These are phyloP conservation scores for Penicillium expansum DNA, from an alignment of 2,329 filamentous ascomycete species.

Conservation along the genomic window DNA sequence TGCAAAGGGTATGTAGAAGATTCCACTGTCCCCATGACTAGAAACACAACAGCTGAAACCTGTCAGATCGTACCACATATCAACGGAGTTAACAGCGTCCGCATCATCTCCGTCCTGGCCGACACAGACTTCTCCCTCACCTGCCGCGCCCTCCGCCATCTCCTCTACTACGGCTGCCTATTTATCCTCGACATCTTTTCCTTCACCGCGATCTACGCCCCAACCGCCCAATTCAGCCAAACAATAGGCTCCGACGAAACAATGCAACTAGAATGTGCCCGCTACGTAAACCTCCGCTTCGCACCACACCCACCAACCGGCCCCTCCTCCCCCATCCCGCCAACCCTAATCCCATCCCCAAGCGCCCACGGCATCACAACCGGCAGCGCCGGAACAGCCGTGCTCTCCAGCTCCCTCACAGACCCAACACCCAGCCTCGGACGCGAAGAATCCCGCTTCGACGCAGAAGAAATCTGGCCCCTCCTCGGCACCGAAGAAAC, in stretches of 20 bases:
- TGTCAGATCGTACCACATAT: slow-evolving; percentile 73
- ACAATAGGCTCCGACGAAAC: slow-evolving; percentile 71
- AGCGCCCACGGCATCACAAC: slow-evolving; percentile 18
- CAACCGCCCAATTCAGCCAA: slow-evolving; percentile 71
- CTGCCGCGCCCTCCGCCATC: slow-evolving; percentile 79
- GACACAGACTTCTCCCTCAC: slow-evolving; percentile 85
- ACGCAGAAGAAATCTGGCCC: slow-evolving; percentile 45
- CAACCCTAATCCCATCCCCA: slow-evolving; percentile 11
- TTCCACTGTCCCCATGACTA: rapidly evolving
- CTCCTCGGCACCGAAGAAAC: slow-evolving; percentile 32
- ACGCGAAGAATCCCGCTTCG: slow-evolving; percentile 23
- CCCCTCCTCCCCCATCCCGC: slow-evolving; percentile 21
- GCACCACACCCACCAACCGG: slow-evolving; percentile 32
- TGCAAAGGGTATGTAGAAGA: slow-evolving; percentile 43
- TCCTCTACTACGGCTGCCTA: slow-evolving; percentile 90
- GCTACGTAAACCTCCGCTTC: slow-evolving; percentile 68
- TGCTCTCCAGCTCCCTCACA: slow-evolving; percentile 19
- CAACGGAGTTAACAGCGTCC: slow-evolving; percentile 86
- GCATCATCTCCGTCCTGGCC: slow-evolving; percentile 78
- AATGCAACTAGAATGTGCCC: slow-evolving; percentile 82
- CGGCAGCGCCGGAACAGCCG: slow-evolving; percentile 7
- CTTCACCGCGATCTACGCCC: slow-evolving; percentile 87
- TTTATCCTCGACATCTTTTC: slow-evolving; percentile 93
- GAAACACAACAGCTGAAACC: background rate
- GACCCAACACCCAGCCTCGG: slow-evolving; percentile 21